Evolutionary conservation across 306 rosid genomes (phyloP).

Genomic region (Malus orientalis): DNA sequence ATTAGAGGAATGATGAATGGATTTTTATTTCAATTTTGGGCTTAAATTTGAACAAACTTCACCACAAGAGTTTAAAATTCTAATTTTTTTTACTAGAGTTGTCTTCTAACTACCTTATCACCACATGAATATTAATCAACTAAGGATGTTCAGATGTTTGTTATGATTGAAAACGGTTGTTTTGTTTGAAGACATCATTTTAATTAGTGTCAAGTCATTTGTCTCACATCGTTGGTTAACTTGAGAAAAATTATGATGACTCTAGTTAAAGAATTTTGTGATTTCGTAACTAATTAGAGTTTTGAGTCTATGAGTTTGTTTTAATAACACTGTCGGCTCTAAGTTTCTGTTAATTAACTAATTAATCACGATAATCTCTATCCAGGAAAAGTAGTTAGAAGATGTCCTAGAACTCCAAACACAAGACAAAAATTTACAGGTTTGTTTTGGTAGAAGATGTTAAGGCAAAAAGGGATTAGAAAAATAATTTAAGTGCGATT

Average conservation of each 20-base stretch:
- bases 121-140: too few relatives aligned
- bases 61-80: too few relatives aligned
- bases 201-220: neutral
- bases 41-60: too few relatives aligned
- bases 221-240: neutral
- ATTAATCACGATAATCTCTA: constrained; percentile 9
- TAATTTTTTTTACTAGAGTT: too few relatives aligned
- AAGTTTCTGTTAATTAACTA: constrained; percentile 1
- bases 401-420: neutral
- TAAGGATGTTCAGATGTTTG: too few relatives aligned
- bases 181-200: neutral
- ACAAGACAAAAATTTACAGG: neutral
- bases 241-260: neutral
- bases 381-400: neutral
- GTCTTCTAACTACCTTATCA: too few relatives aligned
- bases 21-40: too few relatives aligned
- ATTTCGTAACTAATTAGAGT: neutral
- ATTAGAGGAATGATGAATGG: too few relatives aligned
- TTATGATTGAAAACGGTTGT: neutral
- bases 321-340: neutral
- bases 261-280: neutral
- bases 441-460: neutral
- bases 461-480: neutral
- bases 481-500: neutral
- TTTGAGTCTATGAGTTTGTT: neutral